Evolutionary conservation across 2,329 filamentous ascomycete species (phyloP).

Genomic region (Fusarium sp.): DNA sequence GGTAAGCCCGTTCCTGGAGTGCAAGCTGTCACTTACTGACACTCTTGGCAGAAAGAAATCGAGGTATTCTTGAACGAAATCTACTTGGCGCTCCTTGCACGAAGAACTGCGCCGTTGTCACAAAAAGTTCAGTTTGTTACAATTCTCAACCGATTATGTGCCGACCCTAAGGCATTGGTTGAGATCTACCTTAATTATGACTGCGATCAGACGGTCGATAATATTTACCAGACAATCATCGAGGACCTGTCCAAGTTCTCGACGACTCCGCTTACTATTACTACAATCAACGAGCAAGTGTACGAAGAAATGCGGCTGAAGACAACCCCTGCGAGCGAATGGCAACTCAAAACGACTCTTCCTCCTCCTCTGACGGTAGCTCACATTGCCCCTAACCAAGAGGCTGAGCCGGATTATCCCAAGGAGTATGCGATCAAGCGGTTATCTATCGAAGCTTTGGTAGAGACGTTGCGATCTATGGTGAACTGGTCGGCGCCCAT

Average conservation of each 20-base stretch:
- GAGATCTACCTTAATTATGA: constrained; percentile 99
- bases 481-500: constrained; percentile 86
- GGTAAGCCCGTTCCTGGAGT: constrained; percentile 57
- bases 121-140: constrained; percentile 94
- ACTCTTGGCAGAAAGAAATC: constrained; percentile 79
- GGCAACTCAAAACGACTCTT: constrained; percentile 86
- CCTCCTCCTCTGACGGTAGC: constrained; percentile 87
- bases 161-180: constrained; percentile 87
- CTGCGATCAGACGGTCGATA: constrained; percentile 94
- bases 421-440: constrained; percentile 93
- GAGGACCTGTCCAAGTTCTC: constrained; percentile 93
- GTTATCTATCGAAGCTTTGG: constrained; percentile 85
- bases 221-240: constrained; percentile 95
- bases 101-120: constrained; percentile 83
- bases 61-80: constrained; percentile 99
- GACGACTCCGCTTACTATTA: constrained; percentile 80
- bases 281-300: constrained; percentile 80
- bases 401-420: constrained; percentile 77
- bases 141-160: constrained; percentile 84
- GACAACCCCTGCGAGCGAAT: constrained; percentile 72
- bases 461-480: constrained; percentile 88
- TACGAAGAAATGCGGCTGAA: constrained; percentile 83
- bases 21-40: constrained; percentile 42
- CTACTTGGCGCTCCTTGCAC: constrained; percentile 90
- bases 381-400: constrained; percentile 71